phyloP scores from a whole-genome alignment of 805 yeast species.

The Brettanomyces naardenensis region DNA sequence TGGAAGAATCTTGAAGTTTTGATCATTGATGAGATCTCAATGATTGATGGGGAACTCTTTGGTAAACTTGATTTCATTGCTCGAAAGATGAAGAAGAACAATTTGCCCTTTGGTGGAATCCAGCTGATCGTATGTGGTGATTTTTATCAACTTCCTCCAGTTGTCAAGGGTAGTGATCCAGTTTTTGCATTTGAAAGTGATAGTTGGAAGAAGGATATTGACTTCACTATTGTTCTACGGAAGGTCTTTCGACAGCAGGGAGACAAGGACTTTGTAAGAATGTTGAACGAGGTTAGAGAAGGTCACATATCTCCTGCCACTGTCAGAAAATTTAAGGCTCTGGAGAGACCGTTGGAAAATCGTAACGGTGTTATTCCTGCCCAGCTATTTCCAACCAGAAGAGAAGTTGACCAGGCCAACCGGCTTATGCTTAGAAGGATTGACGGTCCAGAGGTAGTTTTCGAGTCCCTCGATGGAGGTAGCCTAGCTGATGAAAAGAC shows the following conservation, averaged over 20 bases:
- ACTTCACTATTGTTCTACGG: constrained; percentile 47
- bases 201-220: constrained; percentile 54
- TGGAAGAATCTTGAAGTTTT: constrained; percentile 56
- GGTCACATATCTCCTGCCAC: constrained; percentile 49
- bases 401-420: constrained; percentile 66
- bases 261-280: constrained; percentile 58
- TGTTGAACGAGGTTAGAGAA: constrained; percentile 68
- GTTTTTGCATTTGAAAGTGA: constrained; percentile 58
- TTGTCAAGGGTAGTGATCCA: constrained; percentile 29
- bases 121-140: constrained; percentile 75
- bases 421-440: constrained; percentile 37
- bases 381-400: constrained; percentile 63
- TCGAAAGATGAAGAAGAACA: constrained; percentile 34
- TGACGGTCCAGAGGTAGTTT: constrained; percentile 35
- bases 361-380: constrained; percentile 64
- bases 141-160: constrained; percentile 79
- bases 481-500: constrained; percentile 29
- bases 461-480: constrained; percentile 51
- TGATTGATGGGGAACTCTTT: constrained; percentile 65
- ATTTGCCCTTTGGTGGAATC: constrained; percentile 69
- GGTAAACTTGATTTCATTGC: constrained; percentile 61
- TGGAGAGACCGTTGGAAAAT: constrained; percentile 43
- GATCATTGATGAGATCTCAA: constrained; percentile 71
- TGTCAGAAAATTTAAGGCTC: constrained; percentile 37
- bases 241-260: constrained; percentile 74